Conservation (phyloP, 1,139 yeast genomes). For the Diutina mesorugosa region DNA sequence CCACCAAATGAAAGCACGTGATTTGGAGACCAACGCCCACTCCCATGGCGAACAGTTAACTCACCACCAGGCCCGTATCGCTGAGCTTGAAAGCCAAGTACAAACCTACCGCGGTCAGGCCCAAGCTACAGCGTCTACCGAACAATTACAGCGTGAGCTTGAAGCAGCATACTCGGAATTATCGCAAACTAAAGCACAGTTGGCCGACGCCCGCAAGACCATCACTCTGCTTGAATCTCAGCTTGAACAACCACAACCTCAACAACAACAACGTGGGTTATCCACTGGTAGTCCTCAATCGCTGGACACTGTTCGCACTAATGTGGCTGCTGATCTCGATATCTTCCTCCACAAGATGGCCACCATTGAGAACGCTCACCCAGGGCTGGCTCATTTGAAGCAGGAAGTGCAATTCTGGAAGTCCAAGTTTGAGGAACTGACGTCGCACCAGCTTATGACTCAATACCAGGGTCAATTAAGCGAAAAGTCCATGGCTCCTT, state of each 20-base stretch:
- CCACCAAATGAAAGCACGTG: background rate
- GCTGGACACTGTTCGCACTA: too few species aligned
- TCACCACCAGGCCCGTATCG: background rate
- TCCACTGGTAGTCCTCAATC: background rate
- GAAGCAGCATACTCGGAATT: background rate
- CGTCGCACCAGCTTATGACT: background rate
- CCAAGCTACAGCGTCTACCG: background rate
- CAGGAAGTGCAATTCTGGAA: slow-evolving; percentile 1
- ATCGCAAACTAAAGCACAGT: background rate
- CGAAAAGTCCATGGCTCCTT: background rate
- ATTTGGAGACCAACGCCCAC: background rate
- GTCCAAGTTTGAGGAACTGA: background rate
- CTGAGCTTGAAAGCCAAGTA: background rate
- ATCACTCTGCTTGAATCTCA: background rate
- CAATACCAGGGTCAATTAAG: background rate
- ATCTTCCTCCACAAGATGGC: background rate
- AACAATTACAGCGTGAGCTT: background rate
- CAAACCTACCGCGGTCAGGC: background rate
- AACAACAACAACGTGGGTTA: background rate
- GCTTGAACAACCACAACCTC: background rate
- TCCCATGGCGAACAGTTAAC: background rate
- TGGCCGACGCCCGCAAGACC: background rate
- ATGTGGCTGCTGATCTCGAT: background rate
- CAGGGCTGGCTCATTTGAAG: background rate
- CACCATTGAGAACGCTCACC: background rate